phyloP scores from a whole-genome alignment of 305 asterid genomes.

The Fraxinus floribunda region DNA sequence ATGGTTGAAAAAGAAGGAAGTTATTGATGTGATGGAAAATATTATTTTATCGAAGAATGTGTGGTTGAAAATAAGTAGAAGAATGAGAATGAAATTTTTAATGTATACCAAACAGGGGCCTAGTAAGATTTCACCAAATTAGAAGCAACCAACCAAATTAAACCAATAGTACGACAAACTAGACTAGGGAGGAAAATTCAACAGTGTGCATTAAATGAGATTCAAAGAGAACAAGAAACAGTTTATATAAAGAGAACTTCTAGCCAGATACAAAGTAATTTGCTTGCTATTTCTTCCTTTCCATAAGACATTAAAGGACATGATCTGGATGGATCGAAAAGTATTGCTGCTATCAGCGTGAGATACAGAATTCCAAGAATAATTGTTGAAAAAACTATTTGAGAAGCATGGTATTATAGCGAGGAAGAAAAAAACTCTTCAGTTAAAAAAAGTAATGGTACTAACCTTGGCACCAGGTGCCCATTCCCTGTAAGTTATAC shows the following conservation, averaged over 20 bases:
- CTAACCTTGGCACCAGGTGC: conserved; percentile 99
- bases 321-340: not conserved
- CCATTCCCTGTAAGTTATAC: conserved; percentile 98
- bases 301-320: not conserved
- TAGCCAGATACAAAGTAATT: not conserved
- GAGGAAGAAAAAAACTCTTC: not conserved
- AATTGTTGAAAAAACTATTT: not conserved
- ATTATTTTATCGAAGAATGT: no score
- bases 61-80: no score
- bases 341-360: not conserved
- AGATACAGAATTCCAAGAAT: not conserved
- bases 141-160: not conserved
- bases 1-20: no score
- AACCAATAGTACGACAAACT: not conserved
- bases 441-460: conserved; percentile 20
- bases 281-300: not conserved
- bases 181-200: not conserved
- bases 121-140: not conserved
- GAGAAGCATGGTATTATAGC: not conserved
- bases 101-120: no score
- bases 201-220: not conserved
- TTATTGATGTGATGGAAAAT: no score
- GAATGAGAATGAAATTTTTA: no score
- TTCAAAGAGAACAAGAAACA: not conserved
- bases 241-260: not conserved